Base-by-base conservation (phyloP, 2,329 filamentous ascomycete genomes). In the Pleurostoma richardsiae region DNA sequence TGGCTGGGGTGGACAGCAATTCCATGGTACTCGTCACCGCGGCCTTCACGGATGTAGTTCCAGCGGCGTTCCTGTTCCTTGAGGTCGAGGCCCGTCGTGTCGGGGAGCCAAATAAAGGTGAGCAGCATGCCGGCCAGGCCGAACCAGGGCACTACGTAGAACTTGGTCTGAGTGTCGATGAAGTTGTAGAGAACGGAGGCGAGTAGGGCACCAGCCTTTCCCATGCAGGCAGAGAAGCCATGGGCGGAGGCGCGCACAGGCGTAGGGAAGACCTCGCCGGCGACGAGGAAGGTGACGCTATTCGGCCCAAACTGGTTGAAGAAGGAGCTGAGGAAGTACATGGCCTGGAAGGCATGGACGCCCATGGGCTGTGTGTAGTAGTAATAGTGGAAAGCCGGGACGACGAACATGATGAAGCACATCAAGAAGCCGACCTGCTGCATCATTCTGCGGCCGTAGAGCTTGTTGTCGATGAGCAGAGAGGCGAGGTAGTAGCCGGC, bases 271-370 rank as follows among this genome's bases (percentile, higher is more conserved):
- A 96, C 90, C 67, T 97, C 92, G 40, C 90, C 92, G 40, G 92
- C 92, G 33, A 95, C 88, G 56, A 97, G 81, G 86, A 97, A 97
- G 52, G 91, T 96, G 59, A 96, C 90, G 41, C 83, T 86, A 79
- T 97, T 97, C 68, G 92, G 92, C 10, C 92, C 92, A 61, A 97
- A 97, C 66, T 97, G 92, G 79, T 96, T 96, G 84, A 97, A 97
- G 77, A 97, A 97, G 28, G 89, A 95, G 6, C 90, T 95, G 57
- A 97, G 68, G 73, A 96, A 96, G 79, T 96, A 96, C 90, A 97
- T 96, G 63, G 91, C 83, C 74, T 96, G 91, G 84, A 97, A 97
- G n/a, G 78, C 74, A 61, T 89, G 83, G 65, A 96, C 86, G 58
- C 89, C 82, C 5, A 74, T 73, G 1, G 77, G 71, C 43, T 74